A percentile compares a stretch with the other conserved stretches of the same genome.
Conservation (phyloP, 805 yeast species). For the Sugiyamaella americana region DNA sequence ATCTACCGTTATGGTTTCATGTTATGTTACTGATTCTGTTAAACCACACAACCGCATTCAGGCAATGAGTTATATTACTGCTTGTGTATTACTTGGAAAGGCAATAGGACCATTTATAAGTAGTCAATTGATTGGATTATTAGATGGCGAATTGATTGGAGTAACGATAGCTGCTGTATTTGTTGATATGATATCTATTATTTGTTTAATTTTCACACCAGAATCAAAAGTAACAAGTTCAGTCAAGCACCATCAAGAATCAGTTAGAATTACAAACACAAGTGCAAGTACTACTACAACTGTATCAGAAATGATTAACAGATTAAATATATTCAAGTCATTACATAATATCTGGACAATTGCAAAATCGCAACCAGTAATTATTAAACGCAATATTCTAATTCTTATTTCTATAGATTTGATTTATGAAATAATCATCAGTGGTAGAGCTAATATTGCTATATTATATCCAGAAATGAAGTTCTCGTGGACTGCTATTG, state of each 20-base stretch:
- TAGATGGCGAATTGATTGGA: background rate
- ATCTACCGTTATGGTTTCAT: constrained; percentile 13
- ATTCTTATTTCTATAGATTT: constrained; percentile 13
- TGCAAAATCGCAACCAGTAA: constrained; percentile 3
- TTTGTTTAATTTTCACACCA: constrained; percentile 7
- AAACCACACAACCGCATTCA: constrained; percentile 12
- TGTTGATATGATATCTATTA: constrained; percentile 7
- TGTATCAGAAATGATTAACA: background rate
- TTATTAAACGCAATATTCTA: constrained; percentile 10
- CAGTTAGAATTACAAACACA: background rate
- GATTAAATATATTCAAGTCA: constrained; percentile 1
- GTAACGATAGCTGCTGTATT: constrained; percentile 2
- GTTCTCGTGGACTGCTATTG: constrained; percentile 31
- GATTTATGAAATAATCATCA: constrained; percentile 14
- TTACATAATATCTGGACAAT: constrained; percentile 4
- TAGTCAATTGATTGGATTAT: constrained; percentile 6
- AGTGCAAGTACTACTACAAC: background rate
- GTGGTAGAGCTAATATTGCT: constrained; percentile 16
- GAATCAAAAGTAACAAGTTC: constrained; percentile 8
- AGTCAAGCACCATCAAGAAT: background rate
- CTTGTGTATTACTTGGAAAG: constrained; percentile 15
- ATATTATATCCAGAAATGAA: constrained; percentile 27
- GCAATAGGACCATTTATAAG: constrained; percentile 16
- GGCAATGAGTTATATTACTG: constrained; percentile 17
- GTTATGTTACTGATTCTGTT: constrained; percentile 15